Base-by-base conservation (phyloP, 2,329 filamentous ascomycete genomes). In the Stachybotrys chlorohalonatus region DNA sequence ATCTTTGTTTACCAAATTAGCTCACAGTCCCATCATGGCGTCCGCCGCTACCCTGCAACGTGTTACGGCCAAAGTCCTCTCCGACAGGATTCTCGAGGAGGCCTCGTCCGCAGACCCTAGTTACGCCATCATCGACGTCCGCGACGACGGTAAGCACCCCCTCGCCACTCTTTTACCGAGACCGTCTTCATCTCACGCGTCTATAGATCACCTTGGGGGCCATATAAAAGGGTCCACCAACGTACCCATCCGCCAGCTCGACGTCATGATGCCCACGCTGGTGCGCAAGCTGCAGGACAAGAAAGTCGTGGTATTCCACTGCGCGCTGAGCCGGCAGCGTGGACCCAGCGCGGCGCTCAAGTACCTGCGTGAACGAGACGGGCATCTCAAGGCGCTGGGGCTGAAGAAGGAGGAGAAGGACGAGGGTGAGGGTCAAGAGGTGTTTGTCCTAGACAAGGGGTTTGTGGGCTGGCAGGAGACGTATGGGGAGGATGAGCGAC, bases 261-360 rank as follows among this genome's bases (percentile, higher is more conserved):
- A 95, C 63, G 81, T 82, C 66, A 83, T 80, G 61, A 83, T 94
- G 70, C 88, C 92, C 0, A 89, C 91, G 59, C 82, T 99, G n/a
- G 78, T 95, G 11, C 84, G 90, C 55, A 84, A 81, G 48, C 80
- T 96, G 51, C 76, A 83, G 60, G 84, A 86, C 66, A 91, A 90
- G 70, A 83, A 94, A 54, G 86, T 81, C 11, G 90, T 99, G 13
- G 83, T 99, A 1, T 99, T 99, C 70, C 94, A 99, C 74, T 99
- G 94, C 72, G 88, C 89, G 16, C 76, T 97, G 54, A 93, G 87
- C 61, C 94, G 97, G 75, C 88, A 96, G 73, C 80, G 94, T 1
- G 94, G 94, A 0, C 94, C 94, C 0, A 81, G 81, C 52, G 91
- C 93, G 4, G 94, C 94, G 4, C 73, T 96, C 62, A 79, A 80